These are phyloP conservation scores for Malbranchea zuffiana DNA, from an alignment of 2,329 filamentous ascomycete species.

Conservation along the genomic window DNA sequence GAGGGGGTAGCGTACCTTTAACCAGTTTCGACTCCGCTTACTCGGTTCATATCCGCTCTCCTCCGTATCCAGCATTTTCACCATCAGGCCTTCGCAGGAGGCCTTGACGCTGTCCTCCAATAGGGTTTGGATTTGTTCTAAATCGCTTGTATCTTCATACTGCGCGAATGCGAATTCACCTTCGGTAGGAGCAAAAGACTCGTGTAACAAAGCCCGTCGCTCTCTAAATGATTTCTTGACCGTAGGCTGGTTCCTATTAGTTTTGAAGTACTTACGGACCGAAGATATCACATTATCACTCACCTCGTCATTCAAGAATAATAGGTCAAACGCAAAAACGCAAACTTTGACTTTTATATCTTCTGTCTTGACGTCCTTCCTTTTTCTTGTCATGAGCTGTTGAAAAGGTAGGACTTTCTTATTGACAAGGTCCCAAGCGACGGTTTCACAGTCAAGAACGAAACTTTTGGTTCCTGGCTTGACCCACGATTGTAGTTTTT, in stretches of 20 bases:
- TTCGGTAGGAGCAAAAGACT: slow-evolving; percentile 65
- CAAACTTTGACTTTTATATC: slow-evolving; percentile 96
- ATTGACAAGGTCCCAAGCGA: slow-evolving; percentile 87
- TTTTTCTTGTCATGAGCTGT: slow-evolving; percentile 94
- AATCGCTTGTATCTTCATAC: slow-evolving; percentile 71
- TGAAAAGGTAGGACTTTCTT: slow-evolving; percentile 97
- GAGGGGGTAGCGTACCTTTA: slow-evolving; percentile 53
- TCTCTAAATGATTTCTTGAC: slow-evolving; percentile 81
- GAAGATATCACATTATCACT: slow-evolving; percentile 10
- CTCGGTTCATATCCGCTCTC: slow-evolving; percentile 95
- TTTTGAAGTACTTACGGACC: neutral
- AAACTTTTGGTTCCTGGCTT: slow-evolving; percentile 86
- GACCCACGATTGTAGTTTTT: slow-evolving; percentile 79
- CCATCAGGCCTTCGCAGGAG: slow-evolving; percentile 95
- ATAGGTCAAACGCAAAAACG: slow-evolving; percentile 88
- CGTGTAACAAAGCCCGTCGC: slow-evolving; percentile 61
- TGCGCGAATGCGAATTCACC: slow-evolving; percentile 89
- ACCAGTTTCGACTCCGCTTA: slow-evolving; percentile 94
- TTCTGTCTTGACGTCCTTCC: slow-evolving; percentile 90
- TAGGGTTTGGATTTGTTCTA: slow-evolving; percentile 87
- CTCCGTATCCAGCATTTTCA: slow-evolving; percentile 92
- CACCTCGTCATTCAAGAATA: slow-evolving; percentile 83
- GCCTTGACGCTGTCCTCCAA: slow-evolving; percentile 92
- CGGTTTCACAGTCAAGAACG: slow-evolving; percentile 95
- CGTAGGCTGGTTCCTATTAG: slow-evolving; percentile 44